phyloP scores from a whole-genome alignment of 2,329 filamentous ascomycete species.

The Colletotrichum sp. region DNA sequence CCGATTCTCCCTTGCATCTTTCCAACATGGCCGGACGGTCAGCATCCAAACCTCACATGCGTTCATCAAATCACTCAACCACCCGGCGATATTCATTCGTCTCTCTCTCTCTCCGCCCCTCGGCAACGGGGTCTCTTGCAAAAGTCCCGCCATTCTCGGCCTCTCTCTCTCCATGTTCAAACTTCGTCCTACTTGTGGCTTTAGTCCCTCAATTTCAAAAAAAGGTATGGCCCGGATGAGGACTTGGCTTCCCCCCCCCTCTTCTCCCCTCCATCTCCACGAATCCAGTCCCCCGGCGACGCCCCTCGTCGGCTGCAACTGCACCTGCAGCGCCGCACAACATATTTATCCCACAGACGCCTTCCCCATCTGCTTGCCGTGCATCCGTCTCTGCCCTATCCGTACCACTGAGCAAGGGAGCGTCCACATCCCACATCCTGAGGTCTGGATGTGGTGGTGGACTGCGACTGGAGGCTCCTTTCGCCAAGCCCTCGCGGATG shows the following conservation, averaged over 20 bases:
- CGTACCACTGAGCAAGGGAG: background rate
- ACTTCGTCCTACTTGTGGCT: background rate
- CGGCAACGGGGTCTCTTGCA: background rate
- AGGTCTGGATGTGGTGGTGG: background rate
- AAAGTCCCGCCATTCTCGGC: background rate
- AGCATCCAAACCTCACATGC: background rate
- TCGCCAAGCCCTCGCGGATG: background rate
- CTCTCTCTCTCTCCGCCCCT: background rate
- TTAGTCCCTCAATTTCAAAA: background rate
- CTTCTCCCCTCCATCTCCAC: slow-evolving; percentile 14
- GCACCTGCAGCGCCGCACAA: slow-evolving; percentile 15
- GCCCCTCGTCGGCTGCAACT: slow-evolving; percentile 16
- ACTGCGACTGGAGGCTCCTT: background rate
- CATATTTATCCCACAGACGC: slow-evolving; percentile 2
- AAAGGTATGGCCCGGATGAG: background rate
- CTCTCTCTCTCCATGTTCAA: background rate
- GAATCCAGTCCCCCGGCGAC: slow-evolving; percentile 11
- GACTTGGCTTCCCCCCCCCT: background rate
- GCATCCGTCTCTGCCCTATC: slow-evolving; percentile 14
- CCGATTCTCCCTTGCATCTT: slow-evolving; percentile 9
- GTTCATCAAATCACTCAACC: background rate
- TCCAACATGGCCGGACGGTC: background rate
- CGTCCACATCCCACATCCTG: background rate
- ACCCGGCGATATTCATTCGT: background rate
- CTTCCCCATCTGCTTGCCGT: slow-evolving; percentile 9